Base-by-base conservation (phyloP, 2,329 filamentous ascomycete species). In the Phyllosticta citribraziliensis region DNA sequence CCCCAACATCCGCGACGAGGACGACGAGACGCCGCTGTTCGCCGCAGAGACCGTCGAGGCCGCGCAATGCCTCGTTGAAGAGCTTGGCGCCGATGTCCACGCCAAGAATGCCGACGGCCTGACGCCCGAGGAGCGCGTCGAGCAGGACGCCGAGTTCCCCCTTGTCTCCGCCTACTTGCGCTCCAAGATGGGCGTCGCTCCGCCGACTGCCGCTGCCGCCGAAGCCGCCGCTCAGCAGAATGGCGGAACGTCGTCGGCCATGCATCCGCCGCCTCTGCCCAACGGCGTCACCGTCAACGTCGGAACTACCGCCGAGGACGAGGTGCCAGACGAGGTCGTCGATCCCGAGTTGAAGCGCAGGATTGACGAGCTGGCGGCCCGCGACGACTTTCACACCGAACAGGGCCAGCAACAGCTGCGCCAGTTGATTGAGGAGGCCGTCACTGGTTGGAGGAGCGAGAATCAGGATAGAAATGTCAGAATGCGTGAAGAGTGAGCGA, bases 1-100 rank as follows among this genome's bases (percentile, higher is more conserved):
- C 24, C 79, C 92, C 63, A 87, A 97, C 71, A 78, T 97, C 58
- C 84, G 83, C 66, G 94, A 99, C 71, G 90, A 96, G 73, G 94
- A 99, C 72, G 84, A 86, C 61, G 94, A 99, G 76, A 97, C 93
- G 1, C 88, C 93, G n/a, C 79, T 99, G 4, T 99, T 96, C 70
- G 90, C 91, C n/a, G 85, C 87, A 27, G 94, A 99, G 75, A 89
- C 85, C 0, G 79, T 88, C 56, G 86, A 89, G 3, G 87, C 91
- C 52, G 93, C 93, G 20, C 84, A 84, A 67, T 83, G 87, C 58
- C 79, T 99, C 8, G 83, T 97, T 2, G 90, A 95, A 69, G 91
- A 96, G 73, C 79, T 97, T 2, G 84, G 86, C 5, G 84, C 88
- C 33, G 85, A 96, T 67, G 73, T 83, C 47, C 76, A 75, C 20